These are phyloP conservation scores for Spergularia azorica DNA, from an alignment of 179 eudicot species.

Conservation along the genomic window DNA sequence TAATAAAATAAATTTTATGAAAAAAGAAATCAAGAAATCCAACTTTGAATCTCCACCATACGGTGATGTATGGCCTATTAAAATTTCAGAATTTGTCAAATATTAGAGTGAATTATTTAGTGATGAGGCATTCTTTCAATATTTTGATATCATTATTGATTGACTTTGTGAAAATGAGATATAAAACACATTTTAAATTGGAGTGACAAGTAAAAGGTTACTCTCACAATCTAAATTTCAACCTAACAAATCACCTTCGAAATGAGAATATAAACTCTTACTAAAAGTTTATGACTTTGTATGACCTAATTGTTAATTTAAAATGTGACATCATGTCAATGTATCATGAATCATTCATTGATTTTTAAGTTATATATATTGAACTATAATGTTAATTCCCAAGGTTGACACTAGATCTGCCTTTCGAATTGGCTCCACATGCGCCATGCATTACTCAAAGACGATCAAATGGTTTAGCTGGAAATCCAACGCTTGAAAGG, in stretches of 20 bases:
- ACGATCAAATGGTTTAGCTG: conserved; percentile 33
- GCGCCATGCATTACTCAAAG: conserved; percentile 14
- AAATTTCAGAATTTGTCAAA: no score
- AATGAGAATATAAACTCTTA: no score
- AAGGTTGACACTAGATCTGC: conserved; percentile 28
- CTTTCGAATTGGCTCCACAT: conserved; percentile 35
- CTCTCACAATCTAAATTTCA: neutral
- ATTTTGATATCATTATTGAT: neutral
- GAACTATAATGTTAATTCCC: conserved; percentile 8
- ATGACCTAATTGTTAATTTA: neutral
- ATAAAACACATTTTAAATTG: neutral
- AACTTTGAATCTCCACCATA: no score
- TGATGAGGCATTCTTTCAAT: no score
- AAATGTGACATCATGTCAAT: conserved; percentile 21
- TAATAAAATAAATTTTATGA: no score
- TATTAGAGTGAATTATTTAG: no score
- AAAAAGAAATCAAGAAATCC: no score
- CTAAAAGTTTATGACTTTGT: no score
- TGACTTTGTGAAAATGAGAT: neutral
- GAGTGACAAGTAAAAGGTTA: neutral
- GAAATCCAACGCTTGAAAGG: conserved; percentile 23
- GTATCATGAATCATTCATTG: conserved; percentile 9
- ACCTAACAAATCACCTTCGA: neutral
- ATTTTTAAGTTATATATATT: neutral
- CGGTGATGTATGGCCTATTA: no score